Evolutionary conservation across 2,329 filamentous ascomycete species (phyloP).

Genomic region (Paecilomyces sp.): DNA sequence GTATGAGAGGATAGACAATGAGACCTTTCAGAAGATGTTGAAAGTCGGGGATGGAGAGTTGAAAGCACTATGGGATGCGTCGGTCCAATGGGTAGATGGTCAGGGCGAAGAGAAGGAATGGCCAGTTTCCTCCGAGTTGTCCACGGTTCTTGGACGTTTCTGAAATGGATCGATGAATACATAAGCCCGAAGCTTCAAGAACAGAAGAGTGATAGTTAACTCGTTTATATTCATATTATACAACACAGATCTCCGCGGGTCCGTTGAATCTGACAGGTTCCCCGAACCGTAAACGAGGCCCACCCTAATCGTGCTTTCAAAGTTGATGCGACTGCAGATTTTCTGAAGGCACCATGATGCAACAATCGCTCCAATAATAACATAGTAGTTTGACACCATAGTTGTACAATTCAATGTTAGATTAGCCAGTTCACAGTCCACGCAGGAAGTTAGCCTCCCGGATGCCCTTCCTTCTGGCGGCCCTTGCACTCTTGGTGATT

Average conservation of each 20-base stretch:
- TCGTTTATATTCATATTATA: constrained; percentile 2
- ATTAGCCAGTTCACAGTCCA: constrained; percentile 29
- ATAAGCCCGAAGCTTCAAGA: too few species aligned
- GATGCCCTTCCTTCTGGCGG: constrained; percentile 39
- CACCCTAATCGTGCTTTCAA: neutral
- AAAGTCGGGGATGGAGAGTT: constrained; percentile 20
- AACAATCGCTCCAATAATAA: neutral
- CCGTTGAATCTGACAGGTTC: neutral
- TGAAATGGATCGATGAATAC: neutral
- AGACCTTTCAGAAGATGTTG: constrained; percentile 16
- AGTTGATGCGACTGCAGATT: neutral
- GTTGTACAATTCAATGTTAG: constrained; percentile 1
- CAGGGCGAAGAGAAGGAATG: constrained; percentile 28
- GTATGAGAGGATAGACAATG: constrained; percentile 14
- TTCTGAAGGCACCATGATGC: neutral
- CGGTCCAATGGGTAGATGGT: constrained; percentile 23
- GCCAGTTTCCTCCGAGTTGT: constrained; percentile 9
- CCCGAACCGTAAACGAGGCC: neutral
- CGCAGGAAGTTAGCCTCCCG: constrained; percentile 43
- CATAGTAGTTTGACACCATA: neutral
- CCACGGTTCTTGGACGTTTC: neutral
- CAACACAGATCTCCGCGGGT: neutral
- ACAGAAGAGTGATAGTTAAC: too few species aligned
- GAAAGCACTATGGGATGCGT: constrained; percentile 20
- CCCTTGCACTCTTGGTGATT: constrained; percentile 38